A percentile compares a stretch with the other conserved stretches of the same genome.
Evolutionary conservation across 768 basidiomycete genomes (phyloP).

Genomic region (Coprinopsis marcescibilis): DNA sequence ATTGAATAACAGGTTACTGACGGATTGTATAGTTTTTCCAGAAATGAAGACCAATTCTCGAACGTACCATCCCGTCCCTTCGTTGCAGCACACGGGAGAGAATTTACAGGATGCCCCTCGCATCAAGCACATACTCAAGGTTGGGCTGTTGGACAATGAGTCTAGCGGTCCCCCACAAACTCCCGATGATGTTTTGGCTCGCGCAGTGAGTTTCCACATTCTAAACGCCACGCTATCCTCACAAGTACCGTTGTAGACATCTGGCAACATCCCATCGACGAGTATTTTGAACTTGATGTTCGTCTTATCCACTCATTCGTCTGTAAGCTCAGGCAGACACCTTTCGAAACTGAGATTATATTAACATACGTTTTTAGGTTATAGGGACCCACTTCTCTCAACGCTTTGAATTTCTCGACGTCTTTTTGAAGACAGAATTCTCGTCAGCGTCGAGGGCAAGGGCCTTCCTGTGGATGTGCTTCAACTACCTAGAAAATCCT

Average conservation of each 20-base stretch:
- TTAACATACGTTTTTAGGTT: constrained; percentile 36
- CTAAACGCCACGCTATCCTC: too few relatives aligned
- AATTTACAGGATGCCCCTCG: constrained; percentile 77
- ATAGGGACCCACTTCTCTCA: constrained; percentile 65
- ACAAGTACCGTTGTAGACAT: constrained; percentile 29
- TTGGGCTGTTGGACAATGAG: constrained; percentile 43
- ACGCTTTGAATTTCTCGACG: constrained; percentile 66
- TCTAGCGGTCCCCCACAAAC: constrained; percentile 43
- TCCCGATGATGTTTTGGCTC: constrained; percentile 51
- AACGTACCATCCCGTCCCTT: constrained; percentile 74
- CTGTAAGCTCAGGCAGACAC: constrained; percentile 27
- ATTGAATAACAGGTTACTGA: constrained; percentile 6
- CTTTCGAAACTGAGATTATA: background rate
- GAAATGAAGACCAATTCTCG: constrained; percentile 75
- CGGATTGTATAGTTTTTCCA: constrained; percentile 53
- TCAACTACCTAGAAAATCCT: constrained; percentile 62
- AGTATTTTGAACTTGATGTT: constrained; percentile 69
- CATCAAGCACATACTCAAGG: constrained; percentile 71
- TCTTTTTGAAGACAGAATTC: constrained; percentile 70
- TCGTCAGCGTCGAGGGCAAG: constrained; percentile 70
- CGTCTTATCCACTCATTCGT: constrained; percentile 56
- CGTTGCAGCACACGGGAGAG: constrained; percentile 59
- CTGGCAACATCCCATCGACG: constrained; percentile 55
- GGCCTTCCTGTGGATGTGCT: constrained; percentile 84
- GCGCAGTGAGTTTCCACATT: constrained; percentile 38